Conservation (phyloP, 2,329 filamentous ascomycete species). For the Rugonectria rugulosa region DNA sequence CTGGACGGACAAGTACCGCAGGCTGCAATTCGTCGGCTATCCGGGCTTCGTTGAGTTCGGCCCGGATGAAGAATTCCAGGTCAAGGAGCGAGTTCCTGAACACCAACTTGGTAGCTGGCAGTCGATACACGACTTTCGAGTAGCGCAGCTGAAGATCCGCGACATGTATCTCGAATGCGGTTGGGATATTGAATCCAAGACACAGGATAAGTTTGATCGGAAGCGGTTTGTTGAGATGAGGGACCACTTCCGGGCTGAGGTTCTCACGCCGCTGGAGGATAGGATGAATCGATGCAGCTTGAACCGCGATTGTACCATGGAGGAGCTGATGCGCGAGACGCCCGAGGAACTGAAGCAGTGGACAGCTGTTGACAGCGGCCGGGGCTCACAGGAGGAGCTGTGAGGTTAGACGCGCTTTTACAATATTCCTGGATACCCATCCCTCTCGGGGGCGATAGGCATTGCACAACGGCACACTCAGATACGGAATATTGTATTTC, state of each 20-base stretch:
- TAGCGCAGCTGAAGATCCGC: not conserved
- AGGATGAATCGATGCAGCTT: not conserved
- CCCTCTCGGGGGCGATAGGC: no score
- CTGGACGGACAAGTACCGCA: constrained; percentile 4
- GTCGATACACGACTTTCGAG: not conserved
- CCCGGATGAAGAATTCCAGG: not conserved
- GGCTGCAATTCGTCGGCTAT: not conserved
- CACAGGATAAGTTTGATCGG: not conserved
- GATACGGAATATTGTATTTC: no score
- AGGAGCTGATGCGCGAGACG: not conserved
- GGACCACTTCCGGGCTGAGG: not conserved
- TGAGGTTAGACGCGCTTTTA: no score
- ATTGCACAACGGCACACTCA: no score
- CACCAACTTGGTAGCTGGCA: not conserved
- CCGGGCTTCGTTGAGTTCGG: not conserved
- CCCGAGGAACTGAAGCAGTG: not conserved
- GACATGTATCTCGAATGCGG: constrained; percentile 10
- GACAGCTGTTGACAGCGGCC: not conserved
- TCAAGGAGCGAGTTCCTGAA: not conserved
- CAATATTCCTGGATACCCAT: no score
- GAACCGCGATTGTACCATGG: not conserved
- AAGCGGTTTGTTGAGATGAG: constrained; percentile 3
- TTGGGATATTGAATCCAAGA: not conserved
- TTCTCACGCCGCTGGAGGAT: not conserved
- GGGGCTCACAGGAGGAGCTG: not conserved